Base-by-base conservation (phyloP, 495 filamentous ascomycete genomes). In the Poronia punctata region DNA sequence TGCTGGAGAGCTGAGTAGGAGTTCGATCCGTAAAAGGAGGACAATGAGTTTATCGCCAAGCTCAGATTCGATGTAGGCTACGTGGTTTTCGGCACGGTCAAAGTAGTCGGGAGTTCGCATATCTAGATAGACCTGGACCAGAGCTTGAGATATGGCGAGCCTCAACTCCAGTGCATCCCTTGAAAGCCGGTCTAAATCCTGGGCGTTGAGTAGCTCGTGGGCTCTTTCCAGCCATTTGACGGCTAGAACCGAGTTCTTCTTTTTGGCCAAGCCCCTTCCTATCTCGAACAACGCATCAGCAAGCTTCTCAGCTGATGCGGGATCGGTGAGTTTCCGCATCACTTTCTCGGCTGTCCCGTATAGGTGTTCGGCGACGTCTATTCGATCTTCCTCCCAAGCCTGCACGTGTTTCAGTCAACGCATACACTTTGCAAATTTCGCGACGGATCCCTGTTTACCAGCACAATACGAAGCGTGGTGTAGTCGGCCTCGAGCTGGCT, bases 351-450 rank as follows among this genome's bases (percentile, higher is more conserved):
- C 56, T 48, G 84, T 83, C 11, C 64, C 64, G 59, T 82, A 88
- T 65, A 90, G 73, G 55, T 84, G 77, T 38, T 92, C 84, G 7
- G 86, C 84, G 21, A 93, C 68, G 41, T 89, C 82, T 19, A 80
- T 63, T 21, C 82, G 72, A 29, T 72, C 70, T 53, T 86, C 78
- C 32, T 72, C 68, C 83, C 80, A 90, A 19, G 82, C 75, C 83
- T 93, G 46, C 1, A 22, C 19, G 35, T 46, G n/a, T 26, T 15
- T 15, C 19, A 40, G 34, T 50, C 27, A 45, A 45, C 46, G 31
- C 34, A 35, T 48, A 19, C n/a, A n/a, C n/a, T n/a, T n/a, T n/a
- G n/a, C n/a, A 53, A 26, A 31, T 33, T 21, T 45, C 12, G 31
- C 23, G 21, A 30, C 19, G 31, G 27, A n/a, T 32, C 28, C 33